Evolutionary conservation across 31 red algal species (phyloP).

Genomic region (Odonthalia washingtoniensis): DNA sequence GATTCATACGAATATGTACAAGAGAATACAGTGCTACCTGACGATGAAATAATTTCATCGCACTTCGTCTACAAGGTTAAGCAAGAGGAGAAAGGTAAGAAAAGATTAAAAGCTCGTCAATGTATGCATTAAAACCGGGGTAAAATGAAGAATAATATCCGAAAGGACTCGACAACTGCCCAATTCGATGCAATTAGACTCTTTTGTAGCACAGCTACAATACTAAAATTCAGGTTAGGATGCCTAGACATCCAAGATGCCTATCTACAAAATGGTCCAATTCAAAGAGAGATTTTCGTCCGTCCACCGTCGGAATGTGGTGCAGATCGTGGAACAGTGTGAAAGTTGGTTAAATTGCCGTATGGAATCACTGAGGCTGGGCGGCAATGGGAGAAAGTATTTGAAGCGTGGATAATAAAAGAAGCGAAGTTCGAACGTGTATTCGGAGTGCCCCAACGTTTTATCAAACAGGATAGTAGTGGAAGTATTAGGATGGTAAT

Average conservation of each 20-base stretch:
- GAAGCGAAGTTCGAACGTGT: conserved; percentile 2
- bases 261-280: conserved; percentile 42
- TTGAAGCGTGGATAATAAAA: conserved; percentile 30
- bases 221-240: conserved; percentile 10
- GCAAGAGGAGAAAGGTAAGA: conserved; percentile 4
- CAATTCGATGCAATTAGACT: conserved; percentile 35
- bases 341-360: conserved; percentile 28
- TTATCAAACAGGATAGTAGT: neutral
- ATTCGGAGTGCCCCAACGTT: conserved; percentile 28
- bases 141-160: conserved; percentile 15
- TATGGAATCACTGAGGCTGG: conserved; percentile 46
- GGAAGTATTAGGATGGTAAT: conserved; percentile 12
- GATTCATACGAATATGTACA: conserved; percentile 11
- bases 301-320: conserved; percentile 11
- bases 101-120: conserved; percentile 17
- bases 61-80: conserved; percentile 46
- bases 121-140: neutral
- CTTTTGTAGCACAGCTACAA: neutral
- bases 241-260: conserved; percentile 30
- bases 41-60: conserved; percentile 13
- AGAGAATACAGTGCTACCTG: neutral
- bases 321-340: neutral
- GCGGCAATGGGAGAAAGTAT: conserved; percentile 29
- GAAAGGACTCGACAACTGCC: conserved; percentile 39
- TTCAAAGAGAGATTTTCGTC: no score